Base-by-base conservation (phyloP, 1,139 yeast species). In the Arxiozyma bovina region DNA sequence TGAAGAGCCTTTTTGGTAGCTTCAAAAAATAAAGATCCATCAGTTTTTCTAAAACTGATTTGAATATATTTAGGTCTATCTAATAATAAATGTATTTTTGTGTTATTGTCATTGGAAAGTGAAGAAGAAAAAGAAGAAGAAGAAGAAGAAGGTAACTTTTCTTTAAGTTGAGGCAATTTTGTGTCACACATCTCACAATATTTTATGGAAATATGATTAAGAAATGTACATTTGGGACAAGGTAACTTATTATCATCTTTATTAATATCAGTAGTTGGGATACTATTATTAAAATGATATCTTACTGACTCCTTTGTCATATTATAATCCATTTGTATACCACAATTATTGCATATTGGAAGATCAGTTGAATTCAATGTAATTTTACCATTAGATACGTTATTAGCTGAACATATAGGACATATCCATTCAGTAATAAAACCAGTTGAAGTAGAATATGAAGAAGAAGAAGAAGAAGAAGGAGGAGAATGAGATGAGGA, bases 141-240 rank as follows among this genome's bases (percentile, higher is more conserved):
- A 34, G n/a, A 15, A 2, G 34, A 23, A 2, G 50, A 47, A 6
- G 47, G 21, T n/a, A 42, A n/a, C 34, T 47, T 53, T 21, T 49
- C 70, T 56, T 53, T 21, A 48, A 46, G 40, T 55, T 43, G 17
- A 17, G 58, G 69, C 34, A 87, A 72, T 49, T 78, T 76, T 0
- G 85, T 74, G 0, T 96, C 96, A 72, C 98, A 93, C 67, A 93
- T 78, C 68, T 93, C 99, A 68, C 99, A 93, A 58, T 75, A 77
- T 50, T 77, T 73, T 74, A 93, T 73, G 4, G 87, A 80, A 0
- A 91, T 87, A 68, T 91, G 96, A 66, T 93, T 93, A 18, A 81
- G 73, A 64, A 91, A 93, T 0, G 98, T 93, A 64, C 98, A 93
- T 48, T 78, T 76, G 0, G 90, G 83, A 61, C 99, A 93, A 50